phyloP scores from a whole-genome alignment of 2,329 filamentous ascomycete species.

The Xylaria sp. region DNA sequence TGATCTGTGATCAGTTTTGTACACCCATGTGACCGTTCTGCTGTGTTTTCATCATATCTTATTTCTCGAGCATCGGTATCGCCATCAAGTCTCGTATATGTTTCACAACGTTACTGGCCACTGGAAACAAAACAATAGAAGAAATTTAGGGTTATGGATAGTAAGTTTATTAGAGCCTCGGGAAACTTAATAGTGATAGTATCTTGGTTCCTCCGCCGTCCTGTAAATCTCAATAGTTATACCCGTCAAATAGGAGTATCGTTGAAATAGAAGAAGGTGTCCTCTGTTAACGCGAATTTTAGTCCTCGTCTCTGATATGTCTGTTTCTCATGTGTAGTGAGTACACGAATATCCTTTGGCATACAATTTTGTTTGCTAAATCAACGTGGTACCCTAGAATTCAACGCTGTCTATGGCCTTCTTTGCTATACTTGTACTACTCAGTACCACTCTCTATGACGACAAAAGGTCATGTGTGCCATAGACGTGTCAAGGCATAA shows the following conservation, averaged over 20 bases:
- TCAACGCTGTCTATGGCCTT: background rate
- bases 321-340: background rate
- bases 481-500: background rate
- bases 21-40: background rate
- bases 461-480: background rate
- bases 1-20: background rate
- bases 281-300: background rate
- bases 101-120: background rate
- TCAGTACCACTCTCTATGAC: background rate
- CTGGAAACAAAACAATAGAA: background rate
- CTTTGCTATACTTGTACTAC: background rate
- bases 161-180: background rate
- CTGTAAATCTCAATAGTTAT: too few relatives aligned
- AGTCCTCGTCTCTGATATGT: too few relatives aligned
- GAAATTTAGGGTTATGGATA: too few relatives aligned
- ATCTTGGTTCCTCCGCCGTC: too few relatives aligned
- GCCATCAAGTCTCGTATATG: background rate
- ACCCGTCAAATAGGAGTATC: too few relatives aligned
- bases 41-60: background rate
- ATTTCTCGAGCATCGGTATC: background rate
- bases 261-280: background rate
- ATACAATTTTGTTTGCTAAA: background rate
- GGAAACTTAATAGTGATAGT: background rate
- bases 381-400: background rate
- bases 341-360: too few relatives aligned